Conservation (phyloP, 768 basidiomycete genomes). For the Phlegmacium glaucopus region DNA sequence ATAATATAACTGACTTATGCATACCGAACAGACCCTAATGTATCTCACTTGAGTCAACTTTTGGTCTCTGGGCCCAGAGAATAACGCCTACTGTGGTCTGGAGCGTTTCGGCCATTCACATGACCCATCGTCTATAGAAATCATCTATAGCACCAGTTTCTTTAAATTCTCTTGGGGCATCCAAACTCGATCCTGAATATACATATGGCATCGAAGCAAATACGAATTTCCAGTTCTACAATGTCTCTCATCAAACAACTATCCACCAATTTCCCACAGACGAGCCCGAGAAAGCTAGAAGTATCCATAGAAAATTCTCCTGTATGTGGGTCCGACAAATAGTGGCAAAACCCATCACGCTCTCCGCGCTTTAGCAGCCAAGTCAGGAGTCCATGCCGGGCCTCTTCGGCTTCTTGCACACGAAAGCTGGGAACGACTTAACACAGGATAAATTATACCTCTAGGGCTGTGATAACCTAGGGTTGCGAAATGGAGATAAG, state of each 20-base stretch:
- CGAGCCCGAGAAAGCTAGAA: constrained; percentile 48
- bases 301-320: constrained; percentile 70
- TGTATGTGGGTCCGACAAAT: constrained; percentile 98
- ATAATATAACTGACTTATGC: too few relatives aligned
- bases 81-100: constrained; percentile 35
- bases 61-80: constrained; percentile 17
- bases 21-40: too few relatives aligned
- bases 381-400: constrained; percentile 80
- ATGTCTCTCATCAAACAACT: constrained; percentile 36
- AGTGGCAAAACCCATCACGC: constrained; percentile 97
- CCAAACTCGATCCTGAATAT: constrained; percentile 18
- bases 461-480: too few relatives aligned
- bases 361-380: constrained; percentile 75
- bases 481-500: too few relatives aligned
- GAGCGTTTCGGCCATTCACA: constrained; percentile 38
- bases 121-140: constrained; percentile 30
- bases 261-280: constrained; percentile 43
- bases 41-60: too few relatives aligned
- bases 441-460: constrained; percentile 84
- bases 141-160: constrained; percentile 49
- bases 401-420: constrained; percentile 92
- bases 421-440: constrained; percentile 90
- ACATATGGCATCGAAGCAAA: constrained; percentile 1
- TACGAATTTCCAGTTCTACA: constrained; percentile 26
- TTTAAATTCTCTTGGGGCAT: constrained; percentile 53